These are phyloP conservation scores for Dictyostelium firmibasis DNA, from an alignment of 78 protist genomes.

Conservation along the genomic window DNA sequence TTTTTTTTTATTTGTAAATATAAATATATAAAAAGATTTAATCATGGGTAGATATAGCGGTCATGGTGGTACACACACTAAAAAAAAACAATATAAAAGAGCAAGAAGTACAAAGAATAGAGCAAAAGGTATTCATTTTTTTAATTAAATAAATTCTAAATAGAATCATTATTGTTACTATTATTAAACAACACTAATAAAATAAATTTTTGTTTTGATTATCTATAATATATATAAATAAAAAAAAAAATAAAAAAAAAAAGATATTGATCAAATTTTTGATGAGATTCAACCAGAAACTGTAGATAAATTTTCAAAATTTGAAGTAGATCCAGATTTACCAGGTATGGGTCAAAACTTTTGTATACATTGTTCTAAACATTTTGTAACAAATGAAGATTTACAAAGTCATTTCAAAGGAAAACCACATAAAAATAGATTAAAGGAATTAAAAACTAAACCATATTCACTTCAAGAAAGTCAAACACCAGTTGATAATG, in stretches of 20 bases:
- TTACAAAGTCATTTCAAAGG: constrained; percentile 37
- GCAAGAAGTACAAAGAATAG: constrained; percentile 61
- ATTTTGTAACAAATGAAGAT: constrained; percentile 18
- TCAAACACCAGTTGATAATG: constrained; percentile 70
- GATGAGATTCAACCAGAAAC: constrained; percentile 74
- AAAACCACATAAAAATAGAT: constrained; percentile 73
- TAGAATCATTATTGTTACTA: too few species aligned
- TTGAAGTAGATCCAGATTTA: constrained; percentile 61
- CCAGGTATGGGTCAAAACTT: constrained; percentile 78
- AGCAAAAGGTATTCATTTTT: constrained; percentile 71
- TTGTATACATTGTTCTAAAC: constrained; percentile 70
- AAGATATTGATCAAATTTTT: constrained; percentile 77
- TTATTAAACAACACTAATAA: not conserved
- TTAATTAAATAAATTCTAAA: too few species aligned
- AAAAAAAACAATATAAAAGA: constrained; percentile 61
- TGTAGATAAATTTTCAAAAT: constrained; percentile 34
- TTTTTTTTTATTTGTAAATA: not conserved
- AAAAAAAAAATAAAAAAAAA: too few species aligned
- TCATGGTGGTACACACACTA: constrained; percentile 56
- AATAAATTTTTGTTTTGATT: too few species aligned
- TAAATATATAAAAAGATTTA: not conserved
- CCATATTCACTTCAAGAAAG: constrained; percentile 50
- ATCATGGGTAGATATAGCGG: constrained; percentile 76
- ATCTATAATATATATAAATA: too few species aligned
- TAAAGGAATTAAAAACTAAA: constrained; percentile 56